These are phyloP conservation scores for Hanseniaspora occidentalis DNA, from an alignment of 805 yeast genomes.

Conservation along the genomic window DNA sequence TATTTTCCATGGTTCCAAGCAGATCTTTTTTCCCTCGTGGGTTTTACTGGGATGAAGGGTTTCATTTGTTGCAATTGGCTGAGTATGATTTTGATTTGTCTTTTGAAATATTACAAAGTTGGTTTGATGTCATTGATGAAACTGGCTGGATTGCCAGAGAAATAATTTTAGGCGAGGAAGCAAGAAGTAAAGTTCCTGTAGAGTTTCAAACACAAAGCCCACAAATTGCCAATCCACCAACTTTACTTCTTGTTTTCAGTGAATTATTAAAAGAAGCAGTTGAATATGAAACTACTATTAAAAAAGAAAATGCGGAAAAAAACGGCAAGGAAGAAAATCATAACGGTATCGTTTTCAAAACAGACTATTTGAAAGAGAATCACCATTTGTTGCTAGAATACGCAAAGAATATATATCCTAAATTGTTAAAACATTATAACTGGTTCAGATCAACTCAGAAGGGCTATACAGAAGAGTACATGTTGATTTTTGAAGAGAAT, in stretches of 20 bases:
- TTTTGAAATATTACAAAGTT: slow-evolving; percentile 67
- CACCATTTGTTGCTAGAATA: slow-evolving; percentile 49
- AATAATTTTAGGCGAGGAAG: slow-evolving; percentile 85
- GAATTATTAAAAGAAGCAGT: slow-evolving; percentile 39
- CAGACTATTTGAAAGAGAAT: slow-evolving; percentile 40
- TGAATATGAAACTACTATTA: slow-evolving; percentile 10
- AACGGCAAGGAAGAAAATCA: slow-evolving; percentile 7
- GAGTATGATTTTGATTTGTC: slow-evolving; percentile 76
- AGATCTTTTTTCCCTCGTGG: slow-evolving; percentile 94
- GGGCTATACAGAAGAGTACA: slow-evolving; percentile 66
- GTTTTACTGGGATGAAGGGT: slow-evolving; percentile 98
- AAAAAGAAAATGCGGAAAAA: no score
- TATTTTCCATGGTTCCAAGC: slow-evolving; percentile 81
- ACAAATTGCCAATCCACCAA: slow-evolving; percentile 90
- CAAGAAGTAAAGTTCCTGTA: slow-evolving; percentile 73
- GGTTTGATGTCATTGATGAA: slow-evolving; percentile 73
- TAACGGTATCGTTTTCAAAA: slow-evolving; percentile 21
- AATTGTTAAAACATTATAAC: slow-evolving; percentile 60
- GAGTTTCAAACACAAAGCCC: slow-evolving; percentile 82
- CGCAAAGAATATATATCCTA: slow-evolving; percentile 60
- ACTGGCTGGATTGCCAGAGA: slow-evolving; percentile 97
- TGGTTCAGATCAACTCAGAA: slow-evolving; percentile 76
- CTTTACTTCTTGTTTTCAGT: slow-evolving; percentile 63
- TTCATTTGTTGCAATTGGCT: slow-evolving; percentile 72
- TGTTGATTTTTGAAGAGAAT: slow-evolving; percentile 20